Conservation (phyloP, 306 rosid species). For the Vigna reflexopilosa region DNA sequence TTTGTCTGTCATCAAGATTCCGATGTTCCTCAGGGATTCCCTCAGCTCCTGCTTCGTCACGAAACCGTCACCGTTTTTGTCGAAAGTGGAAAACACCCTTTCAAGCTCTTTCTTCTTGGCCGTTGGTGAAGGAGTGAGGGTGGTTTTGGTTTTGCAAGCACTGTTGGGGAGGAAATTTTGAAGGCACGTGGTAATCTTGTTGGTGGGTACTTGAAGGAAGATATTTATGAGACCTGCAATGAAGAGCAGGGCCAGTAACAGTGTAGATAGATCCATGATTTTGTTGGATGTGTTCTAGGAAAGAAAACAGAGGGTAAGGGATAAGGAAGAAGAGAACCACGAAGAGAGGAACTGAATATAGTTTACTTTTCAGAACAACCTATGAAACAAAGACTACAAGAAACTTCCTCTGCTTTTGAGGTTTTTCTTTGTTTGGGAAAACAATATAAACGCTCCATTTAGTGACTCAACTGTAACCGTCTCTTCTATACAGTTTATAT, state of each 20-base stretch:
- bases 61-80: constrained; percentile 81
- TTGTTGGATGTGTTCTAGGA: not conserved
- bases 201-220: constrained; percentile 53
- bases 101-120: constrained; percentile 52
- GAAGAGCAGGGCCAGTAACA: constrained; percentile 62
- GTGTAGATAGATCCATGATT: constrained; percentile 55
- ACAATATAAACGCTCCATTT: not conserved
- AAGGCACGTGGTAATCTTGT: constrained; percentile 57
- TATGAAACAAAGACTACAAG: not conserved
- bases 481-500: not conserved
- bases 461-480: too few relatives aligned
- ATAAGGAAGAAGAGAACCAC: constrained; percentile 45
- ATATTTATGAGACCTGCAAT: constrained; percentile 66
- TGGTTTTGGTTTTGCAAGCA: constrained; percentile 24
- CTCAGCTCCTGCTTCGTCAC: constrained; percentile 72
- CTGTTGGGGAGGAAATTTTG: constrained; percentile 42
- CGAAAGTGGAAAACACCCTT: constrained; percentile 69
- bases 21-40: constrained; percentile 70
- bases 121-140: not conserved
- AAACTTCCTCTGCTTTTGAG: constrained; percentile 44
- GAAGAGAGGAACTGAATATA: not conserved
- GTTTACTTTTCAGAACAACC: constrained; percentile 1
- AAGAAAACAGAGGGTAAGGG: constrained; percentile 28
- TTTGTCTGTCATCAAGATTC: constrained; percentile 59
- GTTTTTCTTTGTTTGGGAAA: not conserved